Evolutionary conservation across 345 rosid species (phyloP).

Genomic region (Citrus medica): DNA sequence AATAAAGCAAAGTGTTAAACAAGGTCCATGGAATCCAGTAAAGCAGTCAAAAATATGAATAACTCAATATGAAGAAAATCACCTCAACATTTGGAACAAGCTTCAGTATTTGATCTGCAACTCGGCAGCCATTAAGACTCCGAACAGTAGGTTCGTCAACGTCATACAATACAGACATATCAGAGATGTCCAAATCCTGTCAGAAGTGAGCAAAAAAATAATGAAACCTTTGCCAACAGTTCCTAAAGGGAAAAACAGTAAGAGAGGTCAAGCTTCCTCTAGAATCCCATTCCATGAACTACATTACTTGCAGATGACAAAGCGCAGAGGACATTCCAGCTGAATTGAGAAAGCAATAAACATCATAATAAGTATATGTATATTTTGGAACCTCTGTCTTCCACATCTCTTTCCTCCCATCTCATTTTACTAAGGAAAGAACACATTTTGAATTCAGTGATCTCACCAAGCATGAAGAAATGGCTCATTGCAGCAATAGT

Average conservation of each 20-base stretch:
- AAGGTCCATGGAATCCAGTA: background rate
- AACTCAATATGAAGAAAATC: slow-evolving; percentile 3
- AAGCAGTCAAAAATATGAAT: background rate
- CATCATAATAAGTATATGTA: background rate
- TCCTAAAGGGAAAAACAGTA: background rate
- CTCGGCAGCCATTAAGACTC: slow-evolving; percentile 81
- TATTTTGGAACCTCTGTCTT: background rate
- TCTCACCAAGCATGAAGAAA: background rate
- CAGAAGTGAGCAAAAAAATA: slow-evolving; percentile 5
- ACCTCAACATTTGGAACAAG: slow-evolving; percentile 72
- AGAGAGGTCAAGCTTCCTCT: background rate
- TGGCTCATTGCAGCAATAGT: background rate
- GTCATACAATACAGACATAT: slow-evolving; percentile 41
- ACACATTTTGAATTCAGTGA: background rate
- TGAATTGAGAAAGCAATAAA: background rate
- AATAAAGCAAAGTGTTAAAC: background rate
- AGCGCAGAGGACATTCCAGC: background rate
- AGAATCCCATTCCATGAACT: background rate
- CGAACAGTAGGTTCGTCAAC: slow-evolving; percentile 66
- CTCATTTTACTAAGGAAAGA: background rate
- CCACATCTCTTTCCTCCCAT: background rate
- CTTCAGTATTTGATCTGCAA: slow-evolving; percentile 67
- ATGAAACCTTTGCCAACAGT: background rate
- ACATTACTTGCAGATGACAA: background rate
- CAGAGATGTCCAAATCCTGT: slow-evolving; percentile 64